phyloP scores from a whole-genome alignment of 441 rosid species.

The Hura crepitans region DNA sequence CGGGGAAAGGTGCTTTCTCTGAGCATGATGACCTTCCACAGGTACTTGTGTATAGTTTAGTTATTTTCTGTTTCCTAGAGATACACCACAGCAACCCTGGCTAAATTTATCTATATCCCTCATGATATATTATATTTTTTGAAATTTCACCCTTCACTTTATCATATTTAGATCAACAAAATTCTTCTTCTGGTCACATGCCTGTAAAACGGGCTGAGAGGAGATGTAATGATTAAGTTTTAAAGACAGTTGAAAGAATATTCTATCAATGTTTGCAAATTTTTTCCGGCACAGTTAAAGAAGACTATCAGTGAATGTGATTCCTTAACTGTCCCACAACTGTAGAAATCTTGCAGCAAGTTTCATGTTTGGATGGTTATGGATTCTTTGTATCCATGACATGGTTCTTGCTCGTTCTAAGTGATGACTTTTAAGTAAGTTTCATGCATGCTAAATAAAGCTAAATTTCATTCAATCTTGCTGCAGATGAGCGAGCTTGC shows the following conservation, averaged over 20 bases:
- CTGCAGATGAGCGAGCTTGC: conserved; percentile 95
- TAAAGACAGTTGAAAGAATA: background rate
- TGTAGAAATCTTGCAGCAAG: background rate
- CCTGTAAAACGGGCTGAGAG: background rate
- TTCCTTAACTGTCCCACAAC: background rate
- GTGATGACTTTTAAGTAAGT: background rate
- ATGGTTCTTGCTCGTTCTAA: background rate
- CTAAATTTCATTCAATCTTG: conserved; percentile 27
- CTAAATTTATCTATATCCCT: background rate
- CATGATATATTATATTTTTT: background rate
- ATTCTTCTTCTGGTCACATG: background rate
- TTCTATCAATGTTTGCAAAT: background rate
- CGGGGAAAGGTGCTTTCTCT: conserved; percentile 73
- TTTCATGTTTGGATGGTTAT: background rate
- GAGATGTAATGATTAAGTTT: background rate
- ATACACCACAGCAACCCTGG: background rate
- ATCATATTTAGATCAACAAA: background rate
- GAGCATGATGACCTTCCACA: conserved; percentile 86
- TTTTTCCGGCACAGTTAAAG: background rate
- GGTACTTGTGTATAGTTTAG: conserved; percentile 43
- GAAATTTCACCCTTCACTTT: background rate
- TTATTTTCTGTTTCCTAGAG: background rate
- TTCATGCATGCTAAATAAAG: conserved; percentile 4
- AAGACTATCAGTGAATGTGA: background rate
- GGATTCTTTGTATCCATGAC: conserved; percentile 10